phyloP scores from a whole-genome alignment of 495 filamentous ascomycete species.

The Penicillium turbatum region DNA sequence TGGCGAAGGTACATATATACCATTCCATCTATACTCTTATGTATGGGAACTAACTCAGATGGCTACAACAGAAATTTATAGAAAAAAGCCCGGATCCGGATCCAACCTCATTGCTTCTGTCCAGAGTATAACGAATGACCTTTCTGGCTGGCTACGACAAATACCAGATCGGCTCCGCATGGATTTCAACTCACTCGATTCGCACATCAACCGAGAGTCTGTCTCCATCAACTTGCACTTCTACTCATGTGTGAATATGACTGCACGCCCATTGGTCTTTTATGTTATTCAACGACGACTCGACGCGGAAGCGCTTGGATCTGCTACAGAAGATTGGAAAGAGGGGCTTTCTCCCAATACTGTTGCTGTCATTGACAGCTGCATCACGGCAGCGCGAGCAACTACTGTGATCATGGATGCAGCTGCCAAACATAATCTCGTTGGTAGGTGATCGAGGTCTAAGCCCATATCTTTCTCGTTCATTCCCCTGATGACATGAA shows the following conservation, averaged over 20 bases:
- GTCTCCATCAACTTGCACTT: conserved; percentile 48
- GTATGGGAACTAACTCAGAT: background rate
- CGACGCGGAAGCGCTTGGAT: conserved; percentile 21
- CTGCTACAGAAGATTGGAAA: conserved; percentile 36
- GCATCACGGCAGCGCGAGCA: conserved; percentile 43
- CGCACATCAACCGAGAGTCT: conserved; percentile 37
- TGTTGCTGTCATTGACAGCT: conserved; percentile 45
- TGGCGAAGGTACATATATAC: conserved; percentile 29
- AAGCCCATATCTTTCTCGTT: background rate
- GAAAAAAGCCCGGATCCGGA: conserved; percentile 40
- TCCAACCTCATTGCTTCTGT: conserved; percentile 43
- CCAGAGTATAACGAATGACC: conserved; percentile 41
- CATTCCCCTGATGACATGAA: background rate
- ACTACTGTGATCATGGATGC: conserved; percentile 46
- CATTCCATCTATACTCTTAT: background rate
- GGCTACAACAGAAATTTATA: conserved; percentile 37
- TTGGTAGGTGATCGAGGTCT: conserved; percentile 26
- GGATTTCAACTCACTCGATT: conserved; percentile 37
- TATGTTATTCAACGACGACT: conserved; percentile 46
- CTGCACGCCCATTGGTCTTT: conserved; percentile 45
- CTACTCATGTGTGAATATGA: conserved; percentile 52
- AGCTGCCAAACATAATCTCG: conserved; percentile 40
- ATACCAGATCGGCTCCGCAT: conserved; percentile 42
- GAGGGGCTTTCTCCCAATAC: conserved; percentile 38
- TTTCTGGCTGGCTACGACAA: conserved; percentile 39